Base-by-base conservation (phyloP, 257 asterid species). In the Salvia rosmarinus region DNA sequence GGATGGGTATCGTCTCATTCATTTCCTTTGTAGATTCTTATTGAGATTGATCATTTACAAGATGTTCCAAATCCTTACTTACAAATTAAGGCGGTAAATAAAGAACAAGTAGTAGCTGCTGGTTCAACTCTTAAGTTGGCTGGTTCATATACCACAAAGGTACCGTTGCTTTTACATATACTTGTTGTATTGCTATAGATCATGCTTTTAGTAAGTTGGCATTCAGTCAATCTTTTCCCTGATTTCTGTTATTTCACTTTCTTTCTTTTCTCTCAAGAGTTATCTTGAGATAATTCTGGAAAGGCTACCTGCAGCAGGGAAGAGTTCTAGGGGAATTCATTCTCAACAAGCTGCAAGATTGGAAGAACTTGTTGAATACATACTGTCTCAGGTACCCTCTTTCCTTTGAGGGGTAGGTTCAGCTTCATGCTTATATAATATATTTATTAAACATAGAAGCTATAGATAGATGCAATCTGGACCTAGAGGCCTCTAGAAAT, bases 131-230 rank as follows among this genome's bases (percentile, higher is more conserved):
- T 95, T 65, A 81, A 87, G 79, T 82, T 91, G 72, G 98, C 89
- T 70, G 99, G 88, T 72, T 91, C 96, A 72, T 95, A 95, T 77
- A 95, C 99, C 75, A 95, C 99, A 16, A 91, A 95, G 98, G 99
- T 95, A 35, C 52, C 35, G 12, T 61, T 52, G 25, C 59, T 75
- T 76, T 16, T 50, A 19, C 64, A 19, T 64, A 14, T 37, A 14
- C 28, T 21, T 60, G 21, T 34, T 72, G 17, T 28, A 44, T n/a
- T 58, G 25, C 11, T 50, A 10, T 19, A 25, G 6, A 8, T 16
- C 34, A n/a, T 50, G 17, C 75, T 8, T 13, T 10, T 28, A 9
- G 44, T 55, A 43, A 28, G 40, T 73, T 55, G 34, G 19, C 64
- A 57, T 44, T 49, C 7, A 4, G 9, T 34, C 55, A 23, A 25